Evolutionary conservation across 345 rosid species (phyloP), one percentile per base, ranked within the genome.

Genomic region (Populus euphratica): DNA sequence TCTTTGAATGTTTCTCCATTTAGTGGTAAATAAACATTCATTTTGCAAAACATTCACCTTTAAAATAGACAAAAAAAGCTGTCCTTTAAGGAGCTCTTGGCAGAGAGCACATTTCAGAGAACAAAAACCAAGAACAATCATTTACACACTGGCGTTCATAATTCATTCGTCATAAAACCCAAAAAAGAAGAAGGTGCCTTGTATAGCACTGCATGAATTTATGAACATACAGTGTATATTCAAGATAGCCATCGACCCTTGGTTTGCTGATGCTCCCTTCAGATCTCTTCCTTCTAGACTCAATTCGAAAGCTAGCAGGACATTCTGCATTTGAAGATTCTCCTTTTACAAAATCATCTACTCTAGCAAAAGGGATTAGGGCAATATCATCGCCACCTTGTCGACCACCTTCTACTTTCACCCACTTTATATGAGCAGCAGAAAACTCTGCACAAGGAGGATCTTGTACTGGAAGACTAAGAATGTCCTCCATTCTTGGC

Each of bases 201-300:
- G 13, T n/a, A 75, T 47, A 52, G 72, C 25, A 33, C 29, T 47
- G 50, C 50, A 47, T 5, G 17, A 47, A 14, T 47, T 47, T 14
- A 47, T 14, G 17, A 73, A 76, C 89, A 65, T 84, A 88, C 91
- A 88, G 76, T 43, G 89, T 88, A 69, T 88, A 86, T 81, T 88
- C 89, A 67, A 88, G 89, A 85, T 86, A 86, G 23, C 91, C 86
- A 79, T 88, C 89, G 38, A 88, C 89, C 85, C 88, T 88, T 62
- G 87, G 89, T 82, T 86, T 88, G 81, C 84, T 85, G 69, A 85
- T 83, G 78, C 88, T 85, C 61, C 89, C 89, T 78, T 85, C 86
- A 52, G 83, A 80, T 79, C 89, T 86, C 81, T 85, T 88, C 83
- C 89, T 86, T 76, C 91, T 88, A 2, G 91, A 86, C 80, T 88